Evolutionary conservation across 129 eudicot species (phyloP), one percentile per base, ranked within the genome.

Genomic region (Pittosporum tobira): DNA sequence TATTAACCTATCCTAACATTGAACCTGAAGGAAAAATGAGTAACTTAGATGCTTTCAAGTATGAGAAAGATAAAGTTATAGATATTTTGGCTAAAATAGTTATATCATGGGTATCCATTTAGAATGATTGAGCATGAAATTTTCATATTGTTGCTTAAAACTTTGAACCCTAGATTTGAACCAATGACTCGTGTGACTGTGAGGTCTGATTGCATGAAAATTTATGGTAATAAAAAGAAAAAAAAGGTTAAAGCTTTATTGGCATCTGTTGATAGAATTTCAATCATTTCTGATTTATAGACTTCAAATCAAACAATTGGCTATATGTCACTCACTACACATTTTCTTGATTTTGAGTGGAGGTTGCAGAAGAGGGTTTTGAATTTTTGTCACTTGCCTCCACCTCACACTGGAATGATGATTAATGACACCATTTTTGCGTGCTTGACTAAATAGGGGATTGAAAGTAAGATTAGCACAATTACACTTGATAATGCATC

Each of bases 271-370:
- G 11, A 24, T 4, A 40, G 51, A 15, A 3, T 59, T 37, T 15
- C 27, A 27, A 22, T 58, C 5, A 58, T 48, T 11, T 3, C 45
- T 29, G 45, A 56, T 21, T 26, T 34, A 25, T 56, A 45, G 62
- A 56, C 48, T 1, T 34, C 22, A 23, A 27, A 22, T 24, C 52
- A 65, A 50, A 65, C 45, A 3, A 22, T 65, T 16, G 37, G 47
- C 0, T 69, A 69, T 16, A 51, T 69, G 54, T 2, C 40, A 9
- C 20, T 69, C 3, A 69, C 67, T 23, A 68, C 40, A 2, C 68
- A 69, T 52, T 69, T 37, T 16, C 19, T 44, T 11, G 68, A 69
- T 60, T 16, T 6, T 8, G 51, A 61, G 10, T 69, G 62, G 54
- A 37, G 38, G 5, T 28, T 69, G 12, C 74, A 68, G n/a, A 40